Percentiles rank a stretch among this genome's conserved stretches.
Evolutionary conservation across 805 yeast genomes (phyloP).

Genomic region (Saturnispora dispora): DNA sequence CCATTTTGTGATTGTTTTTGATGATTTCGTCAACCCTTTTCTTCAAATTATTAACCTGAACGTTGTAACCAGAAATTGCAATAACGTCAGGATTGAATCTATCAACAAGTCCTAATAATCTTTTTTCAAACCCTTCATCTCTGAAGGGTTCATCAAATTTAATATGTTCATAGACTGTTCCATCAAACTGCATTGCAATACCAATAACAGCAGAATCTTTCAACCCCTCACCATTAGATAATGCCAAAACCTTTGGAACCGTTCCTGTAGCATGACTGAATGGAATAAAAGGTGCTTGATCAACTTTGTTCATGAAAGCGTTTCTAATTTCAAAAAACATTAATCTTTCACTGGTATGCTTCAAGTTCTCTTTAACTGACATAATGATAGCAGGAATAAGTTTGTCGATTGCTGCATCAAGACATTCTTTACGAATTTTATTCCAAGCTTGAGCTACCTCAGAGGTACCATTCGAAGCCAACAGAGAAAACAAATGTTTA

Average conservation of each 20-base stretch:
- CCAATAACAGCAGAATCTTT: conserved; percentile 82
- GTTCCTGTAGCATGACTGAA: conserved; percentile 70
- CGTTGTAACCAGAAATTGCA: conserved; percentile 82
- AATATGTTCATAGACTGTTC: conserved; percentile 64
- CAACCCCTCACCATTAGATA: conserved; percentile 83
- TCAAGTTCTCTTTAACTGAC: conserved; percentile 74
- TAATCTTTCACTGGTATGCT: conserved; percentile 64
- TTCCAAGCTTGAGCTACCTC: conserved; percentile 78
- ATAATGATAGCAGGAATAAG: conserved; percentile 58
- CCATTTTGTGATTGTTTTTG: conserved; percentile 39
- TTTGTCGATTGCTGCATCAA: conserved; percentile 58
- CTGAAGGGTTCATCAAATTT: conserved; percentile 73
- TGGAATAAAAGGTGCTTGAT: conserved; percentile 92
- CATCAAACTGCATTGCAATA: conserved; percentile 66
- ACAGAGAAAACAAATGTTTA: conserved; percentile 43
- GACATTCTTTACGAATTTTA: conserved; percentile 54
- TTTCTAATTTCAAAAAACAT: conserved; percentile 64
- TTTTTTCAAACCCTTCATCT: conserved; percentile 54
- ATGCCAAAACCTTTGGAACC: conserved; percentile 70
- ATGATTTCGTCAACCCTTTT: conserved; percentile 49
- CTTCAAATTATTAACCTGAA: conserved; percentile 53
- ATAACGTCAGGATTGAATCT: conserved; percentile 79
- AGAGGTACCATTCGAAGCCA: conserved; percentile 71
- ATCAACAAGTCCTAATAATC: conserved; percentile 50
- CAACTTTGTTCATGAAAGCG: conserved; percentile 59